Evolutionary conservation across 2,329 filamentous ascomycete species (phyloP).

Genomic region (Hansfordia pulvinata): DNA sequence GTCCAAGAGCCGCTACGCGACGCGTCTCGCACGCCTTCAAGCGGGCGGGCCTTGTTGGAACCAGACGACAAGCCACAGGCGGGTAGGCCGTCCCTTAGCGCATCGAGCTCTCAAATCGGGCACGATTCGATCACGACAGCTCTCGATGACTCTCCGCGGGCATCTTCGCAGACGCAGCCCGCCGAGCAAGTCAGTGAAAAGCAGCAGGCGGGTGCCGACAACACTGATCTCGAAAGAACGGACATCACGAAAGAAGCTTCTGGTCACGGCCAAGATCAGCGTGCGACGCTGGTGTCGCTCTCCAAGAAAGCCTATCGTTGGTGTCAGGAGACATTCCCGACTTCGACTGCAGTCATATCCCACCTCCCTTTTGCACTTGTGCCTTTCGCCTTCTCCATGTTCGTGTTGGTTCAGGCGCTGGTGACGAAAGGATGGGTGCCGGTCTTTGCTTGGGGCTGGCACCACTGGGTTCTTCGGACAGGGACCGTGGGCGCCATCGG

Average conservation of each 20-base stretch:
- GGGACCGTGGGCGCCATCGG: conserved; percentile 55
- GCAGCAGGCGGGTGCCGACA: too few relatives aligned
- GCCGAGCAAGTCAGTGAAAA: too few relatives aligned
- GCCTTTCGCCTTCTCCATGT: conserved; percentile 63
- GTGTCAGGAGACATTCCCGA: conserved; percentile 59
- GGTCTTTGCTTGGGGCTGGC: conserved; percentile 61
- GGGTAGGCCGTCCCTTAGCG: too few relatives aligned
- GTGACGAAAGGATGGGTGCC: conserved; percentile 64
- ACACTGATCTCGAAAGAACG: conserved; percentile 1
- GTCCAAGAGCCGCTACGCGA: too few relatives aligned
- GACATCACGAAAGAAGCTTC: neutral
- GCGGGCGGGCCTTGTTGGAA: too few relatives aligned
- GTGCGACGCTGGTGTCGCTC: conserved; percentile 38
- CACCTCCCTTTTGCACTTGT: conserved; percentile 56
- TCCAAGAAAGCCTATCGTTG: conserved; percentile 33
- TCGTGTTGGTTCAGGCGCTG: conserved; percentile 57
- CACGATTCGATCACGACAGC: too few relatives aligned
- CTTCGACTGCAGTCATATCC: conserved; percentile 46
- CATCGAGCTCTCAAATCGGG: too few relatives aligned
- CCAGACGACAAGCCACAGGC: too few relatives aligned
- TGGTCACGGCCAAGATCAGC: conserved; percentile 7
- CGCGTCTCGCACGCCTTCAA: too few relatives aligned
- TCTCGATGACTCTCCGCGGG: too few relatives aligned
- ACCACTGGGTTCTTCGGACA: conserved; percentile 57
- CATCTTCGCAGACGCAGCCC: too few relatives aligned